These are phyloP conservation scores for Termitomyces sp. DNA, from an alignment of 768 basidiomycete species.

Conservation along the genomic window DNA sequence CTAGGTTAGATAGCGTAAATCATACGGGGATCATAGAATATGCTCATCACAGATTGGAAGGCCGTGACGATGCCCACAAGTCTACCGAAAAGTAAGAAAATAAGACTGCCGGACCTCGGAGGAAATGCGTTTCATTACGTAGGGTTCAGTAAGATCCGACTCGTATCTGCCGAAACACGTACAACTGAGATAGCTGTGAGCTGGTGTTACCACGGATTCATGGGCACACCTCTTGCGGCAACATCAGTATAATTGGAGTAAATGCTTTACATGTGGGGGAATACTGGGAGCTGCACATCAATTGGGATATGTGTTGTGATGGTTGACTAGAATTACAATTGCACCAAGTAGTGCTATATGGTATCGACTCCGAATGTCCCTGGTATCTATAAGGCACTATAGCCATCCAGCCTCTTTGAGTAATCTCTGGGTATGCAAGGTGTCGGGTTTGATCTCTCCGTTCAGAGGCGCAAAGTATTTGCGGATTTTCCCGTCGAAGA, in stretches of 20 bases:
- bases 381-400: not conserved
- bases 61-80: not conserved
- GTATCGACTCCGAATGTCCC: not conserved
- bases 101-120: not conserved
- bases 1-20: not conserved
- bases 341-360: not conserved
- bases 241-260: not conserved
- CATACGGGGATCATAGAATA: not conserved
- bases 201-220: not conserved
- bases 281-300: not conserved
- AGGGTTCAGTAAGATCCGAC: not conserved
- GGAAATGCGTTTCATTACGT: not conserved
- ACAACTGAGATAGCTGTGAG: not conserved
- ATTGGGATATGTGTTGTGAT: not conserved
- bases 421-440: slow-evolving; percentile 35
- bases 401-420: slow-evolving; percentile 47
- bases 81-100: not conserved
- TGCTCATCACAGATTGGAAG: not conserved
- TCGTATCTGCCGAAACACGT: not conserved
- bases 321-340: not conserved
- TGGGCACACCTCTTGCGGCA: not conserved
- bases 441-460: slow-evolving; percentile 65
- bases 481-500: slow-evolving; percentile 43
- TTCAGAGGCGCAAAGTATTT: slow-evolving; percentile 62
- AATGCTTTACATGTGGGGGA: not conserved